These are phyloP conservation scores for Aspergillus taichungensis DNA, from an alignment of 495 filamentous ascomycete genomes.

Conservation along the genomic window DNA sequence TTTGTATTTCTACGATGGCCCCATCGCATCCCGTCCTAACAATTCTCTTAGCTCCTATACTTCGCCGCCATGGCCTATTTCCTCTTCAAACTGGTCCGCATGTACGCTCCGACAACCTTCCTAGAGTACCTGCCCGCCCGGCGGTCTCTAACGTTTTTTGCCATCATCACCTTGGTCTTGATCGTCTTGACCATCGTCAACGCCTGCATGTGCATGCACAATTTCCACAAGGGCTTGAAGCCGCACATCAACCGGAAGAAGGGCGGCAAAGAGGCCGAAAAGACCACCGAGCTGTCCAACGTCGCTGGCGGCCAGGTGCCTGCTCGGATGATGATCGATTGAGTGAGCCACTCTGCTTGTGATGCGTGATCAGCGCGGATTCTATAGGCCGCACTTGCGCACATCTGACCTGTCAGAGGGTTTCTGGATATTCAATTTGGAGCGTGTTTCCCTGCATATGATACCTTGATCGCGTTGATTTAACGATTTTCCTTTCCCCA, in stretches of 20 bases:
- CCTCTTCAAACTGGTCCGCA: conserved; percentile 94
- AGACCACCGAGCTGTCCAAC: conserved; percentile 63
- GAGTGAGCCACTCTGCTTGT: conserved; percentile 13
- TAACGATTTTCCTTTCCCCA: background rate
- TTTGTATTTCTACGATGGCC: too few species aligned
- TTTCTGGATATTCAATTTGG: conserved; percentile 17
- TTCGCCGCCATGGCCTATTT: conserved; percentile 91
- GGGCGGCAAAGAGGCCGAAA: conserved; percentile 55
- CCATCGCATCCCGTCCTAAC: conserved; percentile 11
- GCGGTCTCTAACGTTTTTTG: conserved; percentile 80
- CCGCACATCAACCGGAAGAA: conserved; percentile 66
- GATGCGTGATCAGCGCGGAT: background rate
- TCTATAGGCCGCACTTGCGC: conserved; percentile 7
- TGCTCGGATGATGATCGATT: conserved; percentile 88
- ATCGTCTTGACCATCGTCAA: conserved; percentile 86
- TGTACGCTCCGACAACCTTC: conserved; percentile 58
- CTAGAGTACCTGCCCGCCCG: conserved; percentile 62
- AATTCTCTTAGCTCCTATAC: conserved; percentile 53
- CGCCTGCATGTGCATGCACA: conserved; percentile 74
- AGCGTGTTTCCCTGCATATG: conserved; percentile 22
- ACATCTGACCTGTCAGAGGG: conserved; percentile 1
- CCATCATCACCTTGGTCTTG: conserved; percentile 80
- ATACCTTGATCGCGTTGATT: conserved; percentile 27
- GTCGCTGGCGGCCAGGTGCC: conserved; percentile 35
- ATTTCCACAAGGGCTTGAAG: conserved; percentile 88